Conservation (phyloP, 768 basidiomycete species). For the Lactarius hatsudake region DNA sequence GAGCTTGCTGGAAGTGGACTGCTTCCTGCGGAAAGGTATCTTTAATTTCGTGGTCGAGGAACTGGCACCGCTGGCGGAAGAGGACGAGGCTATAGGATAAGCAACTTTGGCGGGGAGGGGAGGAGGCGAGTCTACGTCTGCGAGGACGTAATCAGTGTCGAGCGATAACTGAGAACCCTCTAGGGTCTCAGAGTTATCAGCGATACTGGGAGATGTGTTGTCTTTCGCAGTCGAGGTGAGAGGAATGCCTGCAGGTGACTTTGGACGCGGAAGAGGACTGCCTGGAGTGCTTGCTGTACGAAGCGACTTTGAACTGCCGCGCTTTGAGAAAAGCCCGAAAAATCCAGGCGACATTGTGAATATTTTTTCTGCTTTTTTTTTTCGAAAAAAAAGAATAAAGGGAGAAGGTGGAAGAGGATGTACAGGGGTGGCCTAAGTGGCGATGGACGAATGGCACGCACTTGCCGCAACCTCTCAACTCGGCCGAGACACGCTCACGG, state of each 20-base stretch:
- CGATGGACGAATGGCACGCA: not conserved
- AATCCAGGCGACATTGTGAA: slow-evolving; percentile 15
- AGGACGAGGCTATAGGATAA: slow-evolving; percentile 22
- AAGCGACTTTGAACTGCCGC: slow-evolving; percentile 1
- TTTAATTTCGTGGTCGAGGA: slow-evolving; percentile 45
- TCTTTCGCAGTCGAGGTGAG: slow-evolving; percentile 8
- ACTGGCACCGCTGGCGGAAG: slow-evolving; percentile 11
- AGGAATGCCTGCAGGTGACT: not conserved
- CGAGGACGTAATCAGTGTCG: slow-evolving; percentile 26
- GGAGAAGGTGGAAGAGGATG: not conserved
- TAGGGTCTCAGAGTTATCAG: slow-evolving; percentile 10
- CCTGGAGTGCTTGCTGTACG: not conserved
- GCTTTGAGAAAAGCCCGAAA: slow-evolving; percentile 23
- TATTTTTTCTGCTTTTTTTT: not conserved
- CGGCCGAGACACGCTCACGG: not conserved
- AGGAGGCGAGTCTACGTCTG: slow-evolving; percentile 22
- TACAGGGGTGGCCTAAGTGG: not conserved
- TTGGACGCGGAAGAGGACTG: not conserved
- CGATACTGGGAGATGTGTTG: slow-evolving; percentile 17
- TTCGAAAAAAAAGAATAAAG: not conserved
- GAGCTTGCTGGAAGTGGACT: slow-evolving; percentile 29
- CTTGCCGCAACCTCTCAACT: not conserved
- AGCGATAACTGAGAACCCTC: slow-evolving; percentile 22
- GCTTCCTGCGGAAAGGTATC: slow-evolving; percentile 43
- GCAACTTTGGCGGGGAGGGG: slow-evolving; percentile 3